Evolutionary conservation across 345 rosid species (phyloP).

Genomic region (Dovyalis caffra): DNA sequence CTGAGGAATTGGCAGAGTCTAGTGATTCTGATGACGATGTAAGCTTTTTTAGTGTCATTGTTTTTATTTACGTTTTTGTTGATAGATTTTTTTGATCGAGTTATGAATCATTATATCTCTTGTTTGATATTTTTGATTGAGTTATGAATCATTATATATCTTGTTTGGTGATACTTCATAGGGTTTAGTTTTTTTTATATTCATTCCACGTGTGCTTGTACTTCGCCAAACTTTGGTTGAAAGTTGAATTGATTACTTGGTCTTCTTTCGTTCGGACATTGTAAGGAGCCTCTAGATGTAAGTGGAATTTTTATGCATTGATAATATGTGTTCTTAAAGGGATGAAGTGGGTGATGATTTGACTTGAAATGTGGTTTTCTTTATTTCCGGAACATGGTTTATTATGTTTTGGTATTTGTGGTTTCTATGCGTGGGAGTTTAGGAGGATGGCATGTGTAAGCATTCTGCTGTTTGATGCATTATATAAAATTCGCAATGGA

Average conservation of each 20-base stretch:
- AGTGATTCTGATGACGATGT: constrained; percentile 89
- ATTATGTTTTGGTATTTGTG: background rate
- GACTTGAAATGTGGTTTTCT: background rate
- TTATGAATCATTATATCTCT: too few relatives aligned
- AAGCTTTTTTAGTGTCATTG: background rate
- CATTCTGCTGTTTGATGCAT: background rate
- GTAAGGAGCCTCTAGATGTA: background rate
- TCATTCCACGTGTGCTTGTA: background rate
- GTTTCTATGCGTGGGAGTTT: background rate
- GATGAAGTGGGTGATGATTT: background rate
- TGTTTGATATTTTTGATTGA: background rate
- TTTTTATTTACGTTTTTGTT: background rate
- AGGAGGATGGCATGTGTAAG: background rate
- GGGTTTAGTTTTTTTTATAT: background rate
- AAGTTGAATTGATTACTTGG: background rate
- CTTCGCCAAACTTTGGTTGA: background rate
- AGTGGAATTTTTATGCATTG: background rate
- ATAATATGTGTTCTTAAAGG: background rate
- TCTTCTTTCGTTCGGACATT: background rate
- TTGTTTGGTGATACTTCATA: background rate
- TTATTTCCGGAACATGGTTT: background rate
- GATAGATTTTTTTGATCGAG: background rate
- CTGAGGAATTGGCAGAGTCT: constrained; percentile 49
- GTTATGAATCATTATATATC: background rate
- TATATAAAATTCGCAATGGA: background rate